Evolutionary conservation across 768 basidiomycete genomes (phyloP).

Genomic region (Rhodotorula sphaerocarpa): DNA sequence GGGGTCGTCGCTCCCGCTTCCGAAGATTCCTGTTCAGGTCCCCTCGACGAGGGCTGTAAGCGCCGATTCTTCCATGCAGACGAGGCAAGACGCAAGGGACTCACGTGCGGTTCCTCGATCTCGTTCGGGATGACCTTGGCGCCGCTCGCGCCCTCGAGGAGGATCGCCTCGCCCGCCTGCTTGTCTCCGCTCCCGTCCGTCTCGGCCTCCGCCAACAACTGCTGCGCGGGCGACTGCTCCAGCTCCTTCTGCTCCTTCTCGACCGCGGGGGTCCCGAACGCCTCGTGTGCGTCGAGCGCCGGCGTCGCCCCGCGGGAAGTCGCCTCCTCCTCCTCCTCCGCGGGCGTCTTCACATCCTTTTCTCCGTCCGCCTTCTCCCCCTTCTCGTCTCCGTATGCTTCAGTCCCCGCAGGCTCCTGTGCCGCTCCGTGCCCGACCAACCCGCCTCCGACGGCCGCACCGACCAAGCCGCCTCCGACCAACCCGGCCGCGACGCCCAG

Average conservation of each 20-base stretch:
- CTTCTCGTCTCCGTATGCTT: background rate
- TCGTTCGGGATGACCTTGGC: constrained; percentile 21
- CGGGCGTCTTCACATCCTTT: too few relatives aligned
- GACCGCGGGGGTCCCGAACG: constrained; percentile 4
- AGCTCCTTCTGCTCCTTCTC: constrained; percentile 4
- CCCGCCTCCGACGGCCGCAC: background rate
- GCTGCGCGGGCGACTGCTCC: constrained; percentile 15
- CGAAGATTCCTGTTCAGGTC: too few relatives aligned
- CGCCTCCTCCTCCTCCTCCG: too few relatives aligned
- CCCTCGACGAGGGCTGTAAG: background rate
- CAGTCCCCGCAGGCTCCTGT: too few relatives aligned
- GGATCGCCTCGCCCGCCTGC: background rate
- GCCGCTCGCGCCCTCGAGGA: constrained; percentile 12
- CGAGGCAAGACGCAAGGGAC: too few relatives aligned
- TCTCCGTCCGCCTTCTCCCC: too few relatives aligned
- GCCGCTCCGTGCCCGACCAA: background rate
- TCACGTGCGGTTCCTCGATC: constrained; percentile 1
- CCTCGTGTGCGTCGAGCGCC: background rate
- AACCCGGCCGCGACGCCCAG: constrained; percentile 1
- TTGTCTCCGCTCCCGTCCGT: too few relatives aligned
- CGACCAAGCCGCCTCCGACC: constrained; percentile 12
- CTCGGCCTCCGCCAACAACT: constrained; percentile 8
- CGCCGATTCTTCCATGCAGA: too few relatives aligned
- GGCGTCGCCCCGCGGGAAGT: too few relatives aligned
- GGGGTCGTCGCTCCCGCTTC: accelerated